Evolutionary conservation across 352 stramenopile genomes (phyloP).

Genomic region (Phytophthora idaei): DNA sequence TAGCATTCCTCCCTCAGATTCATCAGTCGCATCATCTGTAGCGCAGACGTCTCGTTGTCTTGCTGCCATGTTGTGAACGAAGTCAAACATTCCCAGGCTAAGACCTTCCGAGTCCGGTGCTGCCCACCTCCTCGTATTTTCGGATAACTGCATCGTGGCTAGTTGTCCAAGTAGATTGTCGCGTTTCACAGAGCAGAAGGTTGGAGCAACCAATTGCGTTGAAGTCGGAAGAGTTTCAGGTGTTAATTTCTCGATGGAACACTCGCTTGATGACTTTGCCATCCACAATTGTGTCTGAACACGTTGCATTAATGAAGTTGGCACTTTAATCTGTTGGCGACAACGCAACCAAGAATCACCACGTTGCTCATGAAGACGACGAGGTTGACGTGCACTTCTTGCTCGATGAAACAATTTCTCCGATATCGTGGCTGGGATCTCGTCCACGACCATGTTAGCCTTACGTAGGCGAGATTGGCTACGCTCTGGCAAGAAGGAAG

Average conservation of each 20-base stretch:
- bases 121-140: constrained; percentile 5
- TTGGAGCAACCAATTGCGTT: constrained; percentile 4
- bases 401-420: constrained; percentile 19
- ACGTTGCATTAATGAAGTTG: constrained; percentile 22
- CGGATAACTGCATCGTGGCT: constrained; percentile 25
- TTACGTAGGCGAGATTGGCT: background rate
- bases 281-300: constrained; percentile 29
- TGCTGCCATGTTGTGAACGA: constrained; percentile 11
- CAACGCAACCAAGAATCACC: background rate
- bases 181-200: constrained; percentile 39
- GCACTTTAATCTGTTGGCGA: constrained; percentile 5
- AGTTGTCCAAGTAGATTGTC: constrained; percentile 32
- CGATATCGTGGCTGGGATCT: constrained; percentile 5
- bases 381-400: background rate
- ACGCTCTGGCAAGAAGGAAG: background rate
- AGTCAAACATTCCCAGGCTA: constrained; percentile 21
- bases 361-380: background rate
- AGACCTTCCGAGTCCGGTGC: constrained; percentile 2
- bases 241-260: background rate
- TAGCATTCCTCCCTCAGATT: constrained; percentile 8
- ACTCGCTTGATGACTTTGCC: background rate
- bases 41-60: constrained; percentile 18
- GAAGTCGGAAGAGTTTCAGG: background rate
- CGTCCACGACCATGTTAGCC: background rate
- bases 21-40: background rate